phyloP scores from a whole-genome alignment of 2,329 filamentous ascomycete genomes.

The Nemania sp. region DNA sequence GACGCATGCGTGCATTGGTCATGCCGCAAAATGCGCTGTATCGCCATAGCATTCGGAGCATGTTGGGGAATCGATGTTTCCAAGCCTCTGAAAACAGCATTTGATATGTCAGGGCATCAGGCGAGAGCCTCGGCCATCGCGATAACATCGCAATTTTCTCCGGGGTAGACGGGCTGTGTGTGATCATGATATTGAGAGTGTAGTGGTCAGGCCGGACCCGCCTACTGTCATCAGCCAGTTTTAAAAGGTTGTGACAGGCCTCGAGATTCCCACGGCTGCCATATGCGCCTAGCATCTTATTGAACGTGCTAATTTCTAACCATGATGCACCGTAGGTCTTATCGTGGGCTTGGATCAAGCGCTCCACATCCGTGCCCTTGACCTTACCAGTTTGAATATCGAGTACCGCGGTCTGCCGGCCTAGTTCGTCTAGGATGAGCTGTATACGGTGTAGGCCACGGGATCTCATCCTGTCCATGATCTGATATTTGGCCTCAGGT shows the following conservation, averaged over 20 bases:
- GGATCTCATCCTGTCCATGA: constrained; percentile 45
- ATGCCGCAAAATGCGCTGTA: constrained; percentile 29
- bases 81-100: constrained; percentile 34
- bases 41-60: constrained; percentile 38
- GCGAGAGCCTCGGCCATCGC: constrained; percentile 26
- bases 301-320: constrained; percentile 35
- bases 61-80: constrained; percentile 34
- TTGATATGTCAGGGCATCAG: constrained; percentile 33
- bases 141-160: constrained; percentile 24
- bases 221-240: constrained; percentile 9
- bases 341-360: constrained; percentile 30
- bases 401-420: constrained; percentile 29
- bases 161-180: constrained; percentile 26
- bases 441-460: constrained; percentile 30
- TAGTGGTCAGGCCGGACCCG: constrained; percentile 24
- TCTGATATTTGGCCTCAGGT: constrained; percentile 47
- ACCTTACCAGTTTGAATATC: constrained; percentile 27
- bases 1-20: constrained; percentile 29
- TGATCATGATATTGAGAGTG: constrained; percentile 38
- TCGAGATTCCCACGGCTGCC: constrained; percentile 25
- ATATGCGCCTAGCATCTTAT: constrained; percentile 36
- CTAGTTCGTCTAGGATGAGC: constrained; percentile 29
- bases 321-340: constrained; percentile 31
- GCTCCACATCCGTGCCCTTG: constrained; percentile 12
- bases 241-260: constrained; percentile 30